Base-by-base conservation (phyloP, 1,284 basidiomycete genomes). In the Microbotryum silenes-acaulis region DNA sequence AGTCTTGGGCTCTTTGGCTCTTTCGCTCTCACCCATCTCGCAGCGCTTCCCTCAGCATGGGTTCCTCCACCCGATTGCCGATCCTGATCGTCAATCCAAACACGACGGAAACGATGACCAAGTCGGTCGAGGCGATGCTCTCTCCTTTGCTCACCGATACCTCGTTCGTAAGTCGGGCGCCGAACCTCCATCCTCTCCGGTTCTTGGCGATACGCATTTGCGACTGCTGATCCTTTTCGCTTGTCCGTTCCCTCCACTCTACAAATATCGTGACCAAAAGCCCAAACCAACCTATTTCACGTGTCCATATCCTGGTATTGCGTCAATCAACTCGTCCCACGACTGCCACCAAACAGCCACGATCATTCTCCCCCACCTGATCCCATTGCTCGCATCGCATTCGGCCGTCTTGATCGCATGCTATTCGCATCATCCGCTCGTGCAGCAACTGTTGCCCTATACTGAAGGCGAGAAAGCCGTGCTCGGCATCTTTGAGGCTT, bases 61-160 rank as follows among this genome's bases (percentile, higher is more conserved):
- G 0, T 3, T 20, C 37, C 21, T 18, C 47, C 37, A 42, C 37
- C 16, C 37, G 37, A 23, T 51, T 59, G 16, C 57, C 48, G 54
- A 71, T 82, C 53, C 77, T 81, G 10, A 69, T 81, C 50, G 75
- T 81, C 69, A 81, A 82, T 64, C 80, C 81, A 4, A 81, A 81
- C 66, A 79, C 80, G 8, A 79, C 80, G 0, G 58, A 70, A 50
- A 75, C 73, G 9, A 79, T 80, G 73, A 79, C 79, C 18, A 69
- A 73, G 9, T 58, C 52, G 2, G 54, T 65, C 14, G n/a, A 46
- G 20, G 48, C 29, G 12, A 44, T 59, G 16, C 51, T 65, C 1
- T 16, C 27, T 3, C 18, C 23, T 12, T 29, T 59, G 46, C 37
- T 42, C 37, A 16, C 37, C 16, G 14, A 42, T 42, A n/a, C 52